Base-by-base conservation (phyloP, 805 yeast genomes). In the Cyberlindnera misumaiensis region DNA sequence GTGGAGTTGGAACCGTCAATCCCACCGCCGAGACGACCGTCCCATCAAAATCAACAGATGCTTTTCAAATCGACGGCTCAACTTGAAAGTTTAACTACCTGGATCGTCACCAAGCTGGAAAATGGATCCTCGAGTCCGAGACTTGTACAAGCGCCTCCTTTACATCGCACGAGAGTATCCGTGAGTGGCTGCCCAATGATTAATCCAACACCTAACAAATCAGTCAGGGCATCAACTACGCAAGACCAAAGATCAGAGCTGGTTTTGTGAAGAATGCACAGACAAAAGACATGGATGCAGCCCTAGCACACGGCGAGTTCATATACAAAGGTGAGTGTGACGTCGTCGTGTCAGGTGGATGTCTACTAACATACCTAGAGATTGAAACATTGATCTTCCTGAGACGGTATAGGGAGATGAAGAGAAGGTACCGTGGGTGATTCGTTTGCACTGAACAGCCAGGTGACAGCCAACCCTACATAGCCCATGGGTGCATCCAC, bases 161-260 rank as follows among this genome's bases (percentile, higher is more conserved):
- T 48, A 44, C 39, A 46, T 48, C 13, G 47, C 45, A 9, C 41
- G 43, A 27, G 51, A 48, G 11, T 48, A 46, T 25, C 51, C 52
- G 51, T 46, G 20, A 38, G 52, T 46, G 5, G 14, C 26, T 6
- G 11, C 12, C 20, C 5, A 25, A 7, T 18, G 11, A 15, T 18
- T 22, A 11, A 14, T n/a, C 4, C 6, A 11, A 4, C 5, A 9
- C 18, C 5, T 12, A 7, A 31, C 20, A 15, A 24, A 34, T 17
- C 16, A 48, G 52, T 2, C 49, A 48, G 36, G 52, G 53, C 1
- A 36, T 43, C 14, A n/a, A 31, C 1, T 44, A 33, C 24, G 45
- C 44, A 32, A 34, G 49, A 15, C 42, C 46, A 24, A 42, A 32
- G 13, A 27, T 46, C 8, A 43, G 44, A 26, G 33, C 39, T 18